phyloP scores from a whole-genome alignment of 345 rosid species.

The Physaria fendleri region DNA sequence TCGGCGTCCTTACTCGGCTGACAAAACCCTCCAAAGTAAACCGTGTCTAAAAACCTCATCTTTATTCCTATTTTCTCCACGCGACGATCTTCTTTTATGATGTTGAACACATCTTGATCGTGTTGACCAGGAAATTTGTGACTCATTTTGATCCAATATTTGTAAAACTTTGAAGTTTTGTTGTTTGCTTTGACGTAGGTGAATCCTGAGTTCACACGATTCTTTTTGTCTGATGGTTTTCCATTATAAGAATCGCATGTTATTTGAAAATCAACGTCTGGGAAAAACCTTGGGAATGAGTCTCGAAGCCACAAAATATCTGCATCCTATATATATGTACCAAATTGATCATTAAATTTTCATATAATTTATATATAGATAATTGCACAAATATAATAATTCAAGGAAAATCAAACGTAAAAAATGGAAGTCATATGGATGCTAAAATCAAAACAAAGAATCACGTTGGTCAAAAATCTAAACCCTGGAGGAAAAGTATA shows the following conservation, averaged over 20 bases:
- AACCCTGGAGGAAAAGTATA: background rate
- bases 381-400: background rate
- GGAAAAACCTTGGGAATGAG: constrained; percentile 61
- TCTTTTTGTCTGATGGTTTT: constrained; percentile 32
- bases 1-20: too few relatives aligned
- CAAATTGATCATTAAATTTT: background rate
- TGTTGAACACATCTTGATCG: constrained; percentile 77
- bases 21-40: constrained; percentile 68
- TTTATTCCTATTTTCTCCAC: constrained; percentile 32
- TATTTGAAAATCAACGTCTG: constrained; percentile 62
- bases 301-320: constrained; percentile 72
- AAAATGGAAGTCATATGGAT: background rate
- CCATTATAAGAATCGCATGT: constrained; percentile 56
- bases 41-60: constrained; percentile 63
- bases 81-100: constrained; percentile 40
- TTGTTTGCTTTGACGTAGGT: constrained; percentile 51
- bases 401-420: background rate
- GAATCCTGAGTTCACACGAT: constrained; percentile 65
- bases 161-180: constrained; percentile 45
- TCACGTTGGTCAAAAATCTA: constrained; percentile 2
- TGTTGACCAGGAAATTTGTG: constrained; percentile 39
- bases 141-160: constrained; percentile 53
- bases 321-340: constrained; percentile 51
- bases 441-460: background rate
- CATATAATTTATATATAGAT: background rate